A percentile compares a stretch with the other conserved stretches of the same genome.
phyloP scores from a whole-genome alignment of 2,329 filamentous ascomycete species.

The Helotiales sp. region DNA sequence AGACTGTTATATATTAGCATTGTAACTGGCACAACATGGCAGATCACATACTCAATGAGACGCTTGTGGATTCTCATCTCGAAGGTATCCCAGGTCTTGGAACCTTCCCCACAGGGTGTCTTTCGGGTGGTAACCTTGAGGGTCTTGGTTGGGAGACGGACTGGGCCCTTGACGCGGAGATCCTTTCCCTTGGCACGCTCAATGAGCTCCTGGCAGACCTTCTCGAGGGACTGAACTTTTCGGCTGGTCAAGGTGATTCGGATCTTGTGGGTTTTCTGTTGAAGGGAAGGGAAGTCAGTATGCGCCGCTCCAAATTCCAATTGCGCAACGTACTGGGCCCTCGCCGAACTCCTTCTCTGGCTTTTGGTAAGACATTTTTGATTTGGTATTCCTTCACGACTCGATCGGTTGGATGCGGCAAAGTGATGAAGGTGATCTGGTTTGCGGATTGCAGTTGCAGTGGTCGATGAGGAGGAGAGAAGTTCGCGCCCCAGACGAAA shows the following conservation, averaged over 20 bases:
- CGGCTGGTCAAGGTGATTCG: conserved; percentile 95
- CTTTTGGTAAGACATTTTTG: conserved; percentile 92
- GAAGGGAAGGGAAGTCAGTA: conserved; percentile 11
- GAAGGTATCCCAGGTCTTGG: conserved; percentile 99
- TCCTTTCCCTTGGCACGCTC: conserved; percentile 99
- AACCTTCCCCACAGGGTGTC: conserved; percentile 99
- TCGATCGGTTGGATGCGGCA: conserved; percentile 62
- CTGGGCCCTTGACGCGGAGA: conserved; percentile 96
- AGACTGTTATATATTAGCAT: conserved; percentile 58
- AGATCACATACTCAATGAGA: conserved; percentile 79
- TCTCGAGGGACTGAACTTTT: conserved; percentile 96
- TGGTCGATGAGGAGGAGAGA: conserved; percentile 21
- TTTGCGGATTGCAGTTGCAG: conserved; percentile 16
- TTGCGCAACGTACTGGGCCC: conserved; percentile 69
- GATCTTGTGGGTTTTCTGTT: conserved; percentile 92
- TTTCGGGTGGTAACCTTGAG: conserved; percentile 83
- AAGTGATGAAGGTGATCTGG: conserved; percentile 26
- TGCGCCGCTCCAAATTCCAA: neutral
- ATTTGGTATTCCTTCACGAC: conserved; percentile 70
- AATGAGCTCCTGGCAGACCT: conserved; percentile 97
- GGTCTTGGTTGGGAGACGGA: conserved; percentile 96
- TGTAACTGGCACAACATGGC: conserved; percentile 8
- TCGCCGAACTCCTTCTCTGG: conserved; percentile 88
- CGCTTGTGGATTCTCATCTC: conserved; percentile 99
- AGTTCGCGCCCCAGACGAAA: conserved; percentile 4